Percentiles rank a stretch among this genome's conserved stretches.
These are phyloP conservation scores for Phytomonas sp. DNA, from an alignment of 208 protist species.

Conservation along the genomic window DNA sequence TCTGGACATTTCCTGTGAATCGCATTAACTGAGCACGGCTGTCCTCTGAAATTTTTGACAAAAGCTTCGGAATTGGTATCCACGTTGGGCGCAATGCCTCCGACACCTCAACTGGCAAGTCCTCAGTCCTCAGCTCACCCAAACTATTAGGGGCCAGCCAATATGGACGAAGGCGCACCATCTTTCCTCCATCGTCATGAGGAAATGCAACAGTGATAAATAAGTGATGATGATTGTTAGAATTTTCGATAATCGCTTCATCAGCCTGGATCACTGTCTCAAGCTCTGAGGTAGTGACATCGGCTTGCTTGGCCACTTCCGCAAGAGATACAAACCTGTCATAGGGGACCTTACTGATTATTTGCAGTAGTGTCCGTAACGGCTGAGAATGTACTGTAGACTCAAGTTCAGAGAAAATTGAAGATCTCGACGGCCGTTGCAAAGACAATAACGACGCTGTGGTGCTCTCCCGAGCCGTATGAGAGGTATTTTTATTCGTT, in stretches of 20 bases:
- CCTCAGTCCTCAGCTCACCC: constrained; percentile 21
- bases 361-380: background rate
- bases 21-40: constrained; percentile 16
- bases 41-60: constrained; percentile 20
- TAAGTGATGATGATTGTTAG: background rate
- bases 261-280: background rate
- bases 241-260: background rate
- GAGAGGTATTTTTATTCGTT: background rate
- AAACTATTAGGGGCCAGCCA: constrained; percentile 55
- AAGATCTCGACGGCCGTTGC: background rate
- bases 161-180: constrained; percentile 58
- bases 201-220: background rate
- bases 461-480: background rate
- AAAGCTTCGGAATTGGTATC: constrained; percentile 32
- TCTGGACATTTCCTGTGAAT: constrained; percentile 4
- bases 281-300: background rate
- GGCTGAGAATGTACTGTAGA: background rate
- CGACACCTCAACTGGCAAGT: constrained; percentile 20
- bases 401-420: background rate
- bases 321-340: background rate
- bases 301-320: background rate
- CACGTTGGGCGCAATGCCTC: constrained; percentile 49
- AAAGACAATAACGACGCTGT: background rate
- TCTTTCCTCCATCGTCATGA: background rate
- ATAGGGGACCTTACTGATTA: background rate